phyloP scores from a whole-genome alignment of 2,329 filamentous ascomycete species.

The Hymenoscyphus occultus region DNA sequence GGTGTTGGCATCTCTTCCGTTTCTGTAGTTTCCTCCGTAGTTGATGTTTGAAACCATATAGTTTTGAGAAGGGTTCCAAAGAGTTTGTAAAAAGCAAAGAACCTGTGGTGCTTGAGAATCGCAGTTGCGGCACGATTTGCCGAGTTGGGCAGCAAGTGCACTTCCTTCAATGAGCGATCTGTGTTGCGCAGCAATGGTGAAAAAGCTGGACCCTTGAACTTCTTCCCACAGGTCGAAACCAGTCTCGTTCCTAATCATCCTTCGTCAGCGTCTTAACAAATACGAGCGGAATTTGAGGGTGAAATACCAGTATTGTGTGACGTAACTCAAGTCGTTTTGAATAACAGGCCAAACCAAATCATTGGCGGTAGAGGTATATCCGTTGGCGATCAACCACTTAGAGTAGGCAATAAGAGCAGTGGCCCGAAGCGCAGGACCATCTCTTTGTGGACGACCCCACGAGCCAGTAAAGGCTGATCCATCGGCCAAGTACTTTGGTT shows the following conservation, averaged over 20 bases:
- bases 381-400: slow-evolving; percentile 67
- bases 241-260: slow-evolving; percentile 42
- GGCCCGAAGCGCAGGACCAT: slow-evolving; percentile 74
- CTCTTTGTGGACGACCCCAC: slow-evolving; percentile 78
- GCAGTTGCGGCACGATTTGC: slow-evolving; percentile 58
- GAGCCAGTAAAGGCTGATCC: slow-evolving; percentile 57
- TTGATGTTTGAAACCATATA: slow-evolving; percentile 71
- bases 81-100: slow-evolving; percentile 70
- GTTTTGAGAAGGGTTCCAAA: slow-evolving; percentile 59
- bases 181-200: slow-evolving; percentile 69
- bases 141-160: slow-evolving; percentile 61
- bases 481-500: slow-evolving; percentile 71
- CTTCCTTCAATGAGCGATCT: slow-evolving; percentile 67
- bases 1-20: slow-evolving; percentile 70
- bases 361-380: slow-evolving; percentile 43
- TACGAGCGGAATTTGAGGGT: neutral
- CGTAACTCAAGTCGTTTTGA: slow-evolving; percentile 72
- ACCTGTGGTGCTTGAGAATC: slow-evolving; percentile 64
- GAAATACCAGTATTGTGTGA: slow-evolving; percentile 64
- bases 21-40: slow-evolving; percentile 53
- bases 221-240: slow-evolving; percentile 84
- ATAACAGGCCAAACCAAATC: slow-evolving; percentile 70
- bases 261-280: slow-evolving; percentile 3
- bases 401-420: slow-evolving; percentile 71
- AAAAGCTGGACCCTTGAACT: slow-evolving; percentile 73